phyloP scores from a whole-genome alignment of 2,329 filamentous ascomycete genomes.

The Biscogniauxia mediterranea region DNA sequence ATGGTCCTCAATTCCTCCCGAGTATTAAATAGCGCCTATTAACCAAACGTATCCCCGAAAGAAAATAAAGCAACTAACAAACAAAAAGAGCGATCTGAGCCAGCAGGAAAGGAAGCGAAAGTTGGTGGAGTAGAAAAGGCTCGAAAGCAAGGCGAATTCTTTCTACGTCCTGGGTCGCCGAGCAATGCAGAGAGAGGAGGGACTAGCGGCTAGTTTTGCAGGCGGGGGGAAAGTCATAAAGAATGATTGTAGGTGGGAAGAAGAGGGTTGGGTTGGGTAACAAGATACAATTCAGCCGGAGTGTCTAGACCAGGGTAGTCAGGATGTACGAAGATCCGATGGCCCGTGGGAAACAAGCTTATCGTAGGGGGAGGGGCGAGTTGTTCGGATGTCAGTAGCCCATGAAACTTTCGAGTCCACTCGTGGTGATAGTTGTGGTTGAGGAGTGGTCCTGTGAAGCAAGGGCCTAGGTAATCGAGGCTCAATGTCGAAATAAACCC shows the following conservation, averaged over 20 bases:
- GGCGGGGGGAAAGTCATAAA: constrained; percentile 41
- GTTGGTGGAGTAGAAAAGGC: constrained; percentile 36
- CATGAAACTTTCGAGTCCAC: constrained; percentile 38
- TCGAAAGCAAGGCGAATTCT: constrained; percentile 39
- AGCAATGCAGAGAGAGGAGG: constrained; percentile 33
- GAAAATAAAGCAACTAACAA: constrained; percentile 35
- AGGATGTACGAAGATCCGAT: constrained; percentile 28
- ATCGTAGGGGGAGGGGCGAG: constrained; percentile 21
- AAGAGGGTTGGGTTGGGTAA: constrained; percentile 6
- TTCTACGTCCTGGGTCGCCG: constrained; percentile 45
- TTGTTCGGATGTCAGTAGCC: constrained; percentile 39
- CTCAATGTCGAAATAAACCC: constrained; percentile 18
- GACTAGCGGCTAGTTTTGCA: constrained; percentile 30
- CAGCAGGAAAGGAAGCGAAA: constrained; percentile 54
- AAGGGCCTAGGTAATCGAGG: constrained; percentile 22
- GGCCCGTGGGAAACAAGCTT: constrained; percentile 12
- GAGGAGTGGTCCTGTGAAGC: not conserved
- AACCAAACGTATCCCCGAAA: constrained; percentile 24
- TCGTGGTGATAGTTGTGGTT: constrained; percentile 26
- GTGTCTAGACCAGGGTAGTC: constrained; percentile 18
- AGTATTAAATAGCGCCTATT: constrained; percentile 29
- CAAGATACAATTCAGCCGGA: constrained; percentile 12
- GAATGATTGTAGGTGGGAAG: constrained; percentile 19
- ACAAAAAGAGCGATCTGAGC: constrained; percentile 56
- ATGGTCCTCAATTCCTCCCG: constrained; percentile 19